Conservation (phyloP, 139 green algal species). For the Coelastrella sp. region DNA sequence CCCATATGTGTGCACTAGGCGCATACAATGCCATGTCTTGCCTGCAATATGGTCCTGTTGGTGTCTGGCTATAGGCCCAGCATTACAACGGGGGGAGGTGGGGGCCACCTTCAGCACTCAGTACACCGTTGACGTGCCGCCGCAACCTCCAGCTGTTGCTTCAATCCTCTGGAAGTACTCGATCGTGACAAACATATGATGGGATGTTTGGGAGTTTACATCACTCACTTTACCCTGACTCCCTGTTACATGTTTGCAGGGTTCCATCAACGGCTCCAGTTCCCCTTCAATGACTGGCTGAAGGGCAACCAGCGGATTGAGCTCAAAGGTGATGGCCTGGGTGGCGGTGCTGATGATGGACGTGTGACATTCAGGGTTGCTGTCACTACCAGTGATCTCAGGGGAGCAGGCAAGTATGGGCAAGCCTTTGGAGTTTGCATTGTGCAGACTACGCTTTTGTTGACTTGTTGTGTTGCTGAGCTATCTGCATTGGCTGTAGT, state of each 20-base stretch:
- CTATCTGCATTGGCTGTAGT: no score
- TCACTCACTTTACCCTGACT: background rate
- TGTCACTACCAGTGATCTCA: constrained; percentile 61
- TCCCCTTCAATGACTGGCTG: constrained; percentile 69
- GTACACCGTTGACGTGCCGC: no score
- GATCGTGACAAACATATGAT: no score
- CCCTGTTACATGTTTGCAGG: constrained; percentile 2
- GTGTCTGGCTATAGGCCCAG: no score
- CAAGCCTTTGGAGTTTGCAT: background rate
- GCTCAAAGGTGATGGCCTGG: background rate
- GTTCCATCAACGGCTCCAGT: constrained; percentile 64
- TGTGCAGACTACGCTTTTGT: background rate
- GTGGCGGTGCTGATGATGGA: background rate
- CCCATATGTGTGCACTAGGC: background rate
- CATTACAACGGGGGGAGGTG: no score
- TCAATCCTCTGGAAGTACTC: no score
- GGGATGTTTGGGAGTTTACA: background rate
- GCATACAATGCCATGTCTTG: background rate
- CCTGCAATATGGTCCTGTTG: no score
- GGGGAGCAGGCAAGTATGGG: background rate
- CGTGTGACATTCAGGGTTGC: constrained; percentile 55
- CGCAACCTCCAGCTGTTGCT: no score
- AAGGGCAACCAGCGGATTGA: constrained; percentile 38
- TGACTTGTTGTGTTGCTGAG: no score
- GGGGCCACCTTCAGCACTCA: no score